Evolutionary conservation across 2,329 filamentous ascomycete species (phyloP), one percentile per base, ranked within the genome.

Genomic region (Pestalotiopsis sp.): DNA sequence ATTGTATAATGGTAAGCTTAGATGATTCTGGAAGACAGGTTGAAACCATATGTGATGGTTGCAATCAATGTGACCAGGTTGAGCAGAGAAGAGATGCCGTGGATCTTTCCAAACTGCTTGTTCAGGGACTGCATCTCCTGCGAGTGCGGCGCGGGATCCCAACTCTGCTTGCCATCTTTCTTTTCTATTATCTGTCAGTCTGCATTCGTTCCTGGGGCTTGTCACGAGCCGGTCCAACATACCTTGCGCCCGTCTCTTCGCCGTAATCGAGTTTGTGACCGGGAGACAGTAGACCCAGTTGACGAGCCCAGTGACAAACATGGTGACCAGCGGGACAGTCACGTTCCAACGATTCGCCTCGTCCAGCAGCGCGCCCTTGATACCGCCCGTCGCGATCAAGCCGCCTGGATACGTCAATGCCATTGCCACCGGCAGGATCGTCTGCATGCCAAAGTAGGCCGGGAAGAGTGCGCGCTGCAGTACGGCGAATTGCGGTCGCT

Each of bases 391-490:
- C 39, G 86, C 68, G 70, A 88, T 77, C 62, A 72, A 77, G 74
- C 85, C 86, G n/a, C 88, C 90, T 5, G 94, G 94, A 77, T 93
- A 95, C 4, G 95, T 98, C 67, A 97, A 78, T 23, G 92, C 91
- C 20, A 98, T 84, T 25, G 93, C 77, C 17, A 91, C 80, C 0
- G 96, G 93, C 1, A 95, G 83, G 5, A 87, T 85, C 3, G 93
- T 91, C 82, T 98, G 95, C 68, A 98, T 83, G 60, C 88, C 85
- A 80, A 98, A 98, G 85, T 97, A 99, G 75, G 93, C 86, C 41
- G 94, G 94, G 83, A 98, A 97, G 66, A 95, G 88, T 71, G 89
- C 89, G 72, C 90, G 87, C 81, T 98, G 95, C 39, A 98, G 87
- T 20, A 90, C 86, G 31, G 91, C 89, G 83, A 99, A 98, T 77